These are phyloP conservation scores for Asterochloris erici DNA, from an alignment of 139 green algal species.

Conservation along the genomic window DNA sequence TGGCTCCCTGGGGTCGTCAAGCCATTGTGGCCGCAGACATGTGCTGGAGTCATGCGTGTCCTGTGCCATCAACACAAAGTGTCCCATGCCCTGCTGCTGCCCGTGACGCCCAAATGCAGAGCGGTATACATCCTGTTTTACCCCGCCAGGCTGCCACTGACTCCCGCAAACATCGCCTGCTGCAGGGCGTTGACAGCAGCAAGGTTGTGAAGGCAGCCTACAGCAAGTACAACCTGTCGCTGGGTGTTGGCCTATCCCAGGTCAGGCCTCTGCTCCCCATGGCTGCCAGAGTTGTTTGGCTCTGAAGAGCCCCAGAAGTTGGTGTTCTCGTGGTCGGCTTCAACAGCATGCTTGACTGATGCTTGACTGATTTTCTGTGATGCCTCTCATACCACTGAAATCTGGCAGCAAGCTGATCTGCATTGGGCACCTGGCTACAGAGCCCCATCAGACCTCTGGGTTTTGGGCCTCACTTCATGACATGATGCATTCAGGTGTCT, in stretches of 20 bases:
- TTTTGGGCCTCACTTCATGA: background rate
- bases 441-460: background rate
- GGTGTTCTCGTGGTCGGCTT: background rate
- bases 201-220: slow-evolving; percentile 88
- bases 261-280: slow-evolving; percentile 17
- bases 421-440: background rate
- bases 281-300: background rate
- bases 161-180: too few species aligned
- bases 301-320: too few species aligned
- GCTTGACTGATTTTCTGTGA: background rate
- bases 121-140: too few species aligned
- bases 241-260: slow-evolving; percentile 90
- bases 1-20: too few species aligned
- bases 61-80: too few species aligned
- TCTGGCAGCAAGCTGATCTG: background rate
- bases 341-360: background rate
- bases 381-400: background rate
- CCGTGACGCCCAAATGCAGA: too few species aligned
- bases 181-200: slow-evolving; percentile 77
- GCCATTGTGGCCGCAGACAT: too few species aligned
- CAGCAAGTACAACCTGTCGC: slow-evolving; percentile 93
- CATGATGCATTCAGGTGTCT: slow-evolving; percentile 45
- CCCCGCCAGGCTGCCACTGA: too few species aligned
- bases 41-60: too few species aligned
- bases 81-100: too few species aligned